Percentiles rank a stretch among this genome's conserved stretches.
Conservation (phyloP, 306 rosid species). For the Cyclanthera cordifolia region DNA sequence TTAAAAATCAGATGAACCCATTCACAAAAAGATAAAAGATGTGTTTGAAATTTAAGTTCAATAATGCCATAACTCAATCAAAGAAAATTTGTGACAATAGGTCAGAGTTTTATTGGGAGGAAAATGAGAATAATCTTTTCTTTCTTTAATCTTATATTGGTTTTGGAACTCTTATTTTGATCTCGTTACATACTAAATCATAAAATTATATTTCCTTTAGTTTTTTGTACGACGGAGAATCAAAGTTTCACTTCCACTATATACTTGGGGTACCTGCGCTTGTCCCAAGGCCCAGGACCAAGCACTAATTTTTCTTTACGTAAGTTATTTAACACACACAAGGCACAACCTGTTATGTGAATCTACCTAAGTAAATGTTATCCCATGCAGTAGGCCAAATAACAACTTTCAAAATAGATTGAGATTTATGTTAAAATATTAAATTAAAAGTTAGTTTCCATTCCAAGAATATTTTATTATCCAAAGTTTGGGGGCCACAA, state of each 20-base stretch:
- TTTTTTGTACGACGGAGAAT: no score
- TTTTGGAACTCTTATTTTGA: background rate
- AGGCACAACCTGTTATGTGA: background rate
- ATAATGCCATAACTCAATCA: background rate
- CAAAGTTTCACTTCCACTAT: no score
- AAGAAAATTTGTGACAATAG: background rate
- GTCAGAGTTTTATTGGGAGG: background rate
- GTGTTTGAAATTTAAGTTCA: no score
- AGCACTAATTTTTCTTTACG: background rate
- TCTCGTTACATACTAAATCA: background rate
- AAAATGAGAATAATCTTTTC: background rate
- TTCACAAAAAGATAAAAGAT: no score
- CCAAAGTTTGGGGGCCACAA: background rate
- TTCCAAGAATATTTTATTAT: background rate
- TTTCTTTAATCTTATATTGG: background rate
- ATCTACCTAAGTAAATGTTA: background rate
- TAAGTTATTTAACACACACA: background rate
- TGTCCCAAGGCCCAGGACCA: no score
- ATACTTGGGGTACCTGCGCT: no score
- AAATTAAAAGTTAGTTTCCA: background rate
- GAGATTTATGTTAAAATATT: no score
- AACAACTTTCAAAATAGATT: no score
- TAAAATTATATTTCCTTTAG: no score
- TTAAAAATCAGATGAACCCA: no score
- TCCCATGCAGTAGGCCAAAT: no score